A percentile compares a stretch with the other conserved stretches of the same genome.
Evolutionary conservation across 2,329 filamentous ascomycete genomes (phyloP).

Genomic region (Penicillium sp.): DNA sequence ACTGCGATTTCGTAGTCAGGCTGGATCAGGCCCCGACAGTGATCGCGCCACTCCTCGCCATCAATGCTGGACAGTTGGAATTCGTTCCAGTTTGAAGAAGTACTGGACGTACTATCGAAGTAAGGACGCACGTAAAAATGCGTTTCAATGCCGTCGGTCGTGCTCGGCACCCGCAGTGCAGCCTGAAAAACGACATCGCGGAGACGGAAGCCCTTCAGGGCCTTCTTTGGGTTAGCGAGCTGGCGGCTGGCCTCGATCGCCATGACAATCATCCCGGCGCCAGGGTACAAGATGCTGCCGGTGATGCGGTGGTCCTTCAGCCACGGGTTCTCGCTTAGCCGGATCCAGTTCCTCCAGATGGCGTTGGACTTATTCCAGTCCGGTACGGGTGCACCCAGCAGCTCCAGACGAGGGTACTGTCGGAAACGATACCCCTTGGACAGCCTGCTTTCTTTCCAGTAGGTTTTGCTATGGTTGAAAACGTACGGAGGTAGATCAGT

Average conservation of each 20-base stretch:
- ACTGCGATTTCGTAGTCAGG: too few relatives aligned
- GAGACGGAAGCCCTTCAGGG: not conserved
- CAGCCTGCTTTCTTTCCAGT: not conserved
- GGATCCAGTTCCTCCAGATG: constrained; percentile 47
- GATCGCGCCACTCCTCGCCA: too few relatives aligned
- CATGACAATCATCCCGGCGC: not conserved
- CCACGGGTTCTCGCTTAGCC: constrained; percentile 4
- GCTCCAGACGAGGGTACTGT: constrained; percentile 21
- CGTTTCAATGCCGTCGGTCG: not conserved
- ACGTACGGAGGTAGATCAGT: constrained; percentile 4
- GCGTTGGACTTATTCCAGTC: constrained; percentile 28
- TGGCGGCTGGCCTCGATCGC: not conserved
- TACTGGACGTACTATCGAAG: not conserved
- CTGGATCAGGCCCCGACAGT: too few relatives aligned
- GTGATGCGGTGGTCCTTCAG: not conserved
- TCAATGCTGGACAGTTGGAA: too few relatives aligned
- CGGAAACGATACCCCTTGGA: constrained; percentile 4
- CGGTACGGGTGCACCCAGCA: constrained; percentile 23
- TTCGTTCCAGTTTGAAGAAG: too few relatives aligned
- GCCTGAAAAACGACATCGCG: too few relatives aligned
- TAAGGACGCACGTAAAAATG: not conserved
- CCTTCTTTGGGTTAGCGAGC: not conserved
- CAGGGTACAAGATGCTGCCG: not conserved
- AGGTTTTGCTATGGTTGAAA: not conserved
- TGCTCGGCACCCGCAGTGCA: not conserved